phyloP scores from a whole-genome alignment of 2,329 filamentous ascomycete genomes.

The Aspergillus latus region DNA sequence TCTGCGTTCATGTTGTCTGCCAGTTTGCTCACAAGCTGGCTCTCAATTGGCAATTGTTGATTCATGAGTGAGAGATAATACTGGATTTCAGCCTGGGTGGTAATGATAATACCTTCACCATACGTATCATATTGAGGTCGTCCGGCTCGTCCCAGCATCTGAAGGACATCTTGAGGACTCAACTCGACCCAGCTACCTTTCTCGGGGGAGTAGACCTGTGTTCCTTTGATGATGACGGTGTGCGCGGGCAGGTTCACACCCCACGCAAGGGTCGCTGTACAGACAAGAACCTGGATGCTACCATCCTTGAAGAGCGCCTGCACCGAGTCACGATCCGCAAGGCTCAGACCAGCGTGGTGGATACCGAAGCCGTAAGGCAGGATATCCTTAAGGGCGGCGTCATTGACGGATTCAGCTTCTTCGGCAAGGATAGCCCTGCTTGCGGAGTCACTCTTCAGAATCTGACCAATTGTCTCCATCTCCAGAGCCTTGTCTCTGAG shows the following conservation, averaged over 20 bases:
- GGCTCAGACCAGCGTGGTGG: conserved; percentile 95
- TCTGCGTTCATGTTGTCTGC: conserved; percentile 97
- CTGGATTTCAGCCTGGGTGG: conserved; percentile 88
- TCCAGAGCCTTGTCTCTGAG: conserved; percentile 97
- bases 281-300: conserved; percentile 90
- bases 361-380: conserved; percentile 97
- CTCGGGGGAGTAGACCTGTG: conserved; percentile 95
- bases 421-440: conserved; percentile 84
- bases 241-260: conserved; percentile 97
- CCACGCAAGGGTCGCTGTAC: conserved; percentile 97
- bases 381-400: conserved; percentile 87
- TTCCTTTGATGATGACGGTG: conserved; percentile 98
- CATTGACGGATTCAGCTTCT: conserved; percentile 77
- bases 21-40: conserved; percentile 87
- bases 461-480: conserved; percentile 93
- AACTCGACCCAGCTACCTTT: conserved; percentile 98
- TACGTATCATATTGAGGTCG: conserved; percentile 96
- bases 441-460: conserved; percentile 87
- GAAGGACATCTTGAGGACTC: conserved; percentile 93
- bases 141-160: conserved; percentile 97
- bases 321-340: conserved; percentile 90
- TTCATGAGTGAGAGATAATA: conserved; percentile 97
- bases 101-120: conserved; percentile 98
- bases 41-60: conserved; percentile 95
- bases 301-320: conserved; percentile 92